Conservation (phyloP, 495 filamentous ascomycete species). For the Trichoderma orchidacearum region DNA sequence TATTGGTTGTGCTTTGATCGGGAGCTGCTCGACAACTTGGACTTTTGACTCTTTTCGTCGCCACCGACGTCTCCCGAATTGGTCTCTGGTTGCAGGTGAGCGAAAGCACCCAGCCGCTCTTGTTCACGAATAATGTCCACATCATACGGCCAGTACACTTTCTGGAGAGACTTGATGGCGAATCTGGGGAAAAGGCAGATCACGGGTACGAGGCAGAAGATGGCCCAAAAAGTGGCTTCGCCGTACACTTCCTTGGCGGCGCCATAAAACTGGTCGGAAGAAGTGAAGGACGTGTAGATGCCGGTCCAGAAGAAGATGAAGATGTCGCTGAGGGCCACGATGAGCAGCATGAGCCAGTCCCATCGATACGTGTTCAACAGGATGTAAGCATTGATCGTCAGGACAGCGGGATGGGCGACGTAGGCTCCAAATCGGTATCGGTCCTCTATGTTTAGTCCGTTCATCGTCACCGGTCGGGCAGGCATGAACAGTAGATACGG, state of each 20-base stretch:
- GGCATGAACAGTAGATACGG: conserved; percentile 63
- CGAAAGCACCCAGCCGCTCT: conserved; percentile 65
- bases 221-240: conserved; percentile 74
- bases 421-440: conserved; percentile 71
- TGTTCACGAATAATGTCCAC: conserved; percentile 95
- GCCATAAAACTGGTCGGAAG: conserved; percentile 48
- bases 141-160: conserved; percentile 83
- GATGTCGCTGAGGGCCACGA: conserved; percentile 67
- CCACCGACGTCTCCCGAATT: conserved; percentile 2
- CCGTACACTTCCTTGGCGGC: conserved; percentile 68
- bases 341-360: conserved; percentile 87
- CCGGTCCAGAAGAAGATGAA: conserved; percentile 96
- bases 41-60: conserved; percentile 20
- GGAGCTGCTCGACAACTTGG: conserved; percentile 35
- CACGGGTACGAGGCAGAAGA: conserved; percentile 57
- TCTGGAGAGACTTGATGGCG: conserved; percentile 72
- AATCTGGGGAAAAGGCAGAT: conserved; percentile 79
- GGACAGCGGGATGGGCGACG: conserved; percentile 61
- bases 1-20: conserved; percentile 46
- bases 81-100: conserved; percentile 35
- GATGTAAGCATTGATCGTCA: conserved; percentile 87
- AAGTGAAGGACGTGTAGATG: conserved; percentile 59
- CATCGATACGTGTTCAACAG: conserved; percentile 92
- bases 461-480: conserved; percentile 50
- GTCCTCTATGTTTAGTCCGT: conserved; percentile 61